Evolutionary conservation across 2,329 filamentous ascomycete genomes (phyloP), one percentile per base, ranked within the genome.

Genomic region (Coniochaeta sp.): DNA sequence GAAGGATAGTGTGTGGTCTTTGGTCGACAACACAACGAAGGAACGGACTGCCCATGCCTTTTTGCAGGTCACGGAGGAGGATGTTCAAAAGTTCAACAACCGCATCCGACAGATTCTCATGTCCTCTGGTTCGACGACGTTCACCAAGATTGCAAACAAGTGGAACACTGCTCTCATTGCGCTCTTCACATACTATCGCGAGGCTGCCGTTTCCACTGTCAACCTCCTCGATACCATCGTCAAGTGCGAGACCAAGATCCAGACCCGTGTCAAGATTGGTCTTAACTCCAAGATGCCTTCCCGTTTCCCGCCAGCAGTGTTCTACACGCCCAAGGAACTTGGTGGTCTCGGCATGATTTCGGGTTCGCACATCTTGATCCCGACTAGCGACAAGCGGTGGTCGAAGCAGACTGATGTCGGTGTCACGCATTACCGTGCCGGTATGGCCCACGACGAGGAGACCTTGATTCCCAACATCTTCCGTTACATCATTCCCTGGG

Each of bases 81-180:
- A 99, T 64, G 92, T 99, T 48, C 87, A 92, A 58, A 97, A 97
- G 70, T 99, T 99, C 78, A 99, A 99, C 72, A 99, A 99, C 69
- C 86, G 95, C 38, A 99, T 99, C 64, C 85, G 94, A 54, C 94
- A 99, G 65, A 99, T 99, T 65, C 78, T 99, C 52, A 99, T 99
- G 94, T 97, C 92, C 10, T 97, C 94, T 53, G 95, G 94, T n/a
- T 96, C 90, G 5, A 99, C 94, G 0, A 99, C 94, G 0, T 99
- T 99, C 72, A 99, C 94, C 45, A 99, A 99, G 79, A 99, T 99
- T 64, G 94, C 95, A 46, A 99, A 99, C 73, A 99, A 99, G 73
- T 99, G 95, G 94, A 99, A 99, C 71, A 99, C 94, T 0, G 94
- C 90, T 1, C 71, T 99, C 59, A 99, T 99, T 63, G 91, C 94